Evolutionary conservation across 345 rosid genomes (phyloP), one percentile per base, ranked within the genome.

Genomic region (Populus nigra): DNA sequence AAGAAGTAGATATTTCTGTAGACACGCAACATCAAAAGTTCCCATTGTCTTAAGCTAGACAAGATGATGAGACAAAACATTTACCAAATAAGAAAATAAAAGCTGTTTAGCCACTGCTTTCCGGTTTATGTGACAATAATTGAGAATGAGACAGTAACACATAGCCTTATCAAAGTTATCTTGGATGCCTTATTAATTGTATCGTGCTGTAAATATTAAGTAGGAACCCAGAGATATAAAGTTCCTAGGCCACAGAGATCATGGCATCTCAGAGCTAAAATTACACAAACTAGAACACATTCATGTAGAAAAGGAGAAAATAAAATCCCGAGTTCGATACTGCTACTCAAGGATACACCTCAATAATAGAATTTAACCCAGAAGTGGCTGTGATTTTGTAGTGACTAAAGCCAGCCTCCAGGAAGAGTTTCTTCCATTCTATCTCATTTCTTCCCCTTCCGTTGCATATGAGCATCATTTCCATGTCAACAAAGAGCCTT

Each of bases 401-500:
- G 70, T 69, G 41, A 47, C 36, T 57, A 8, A 81, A 76, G 31
- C 83, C 83, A 72, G 80, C 76, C 49, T 76, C 76, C 77, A 55
- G 53, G 71, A 81, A 76, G 13, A 81, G 68, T 20, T 23, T 65
- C 63, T 12, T 33, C 83, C 83, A 80, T 72, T 76, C 76, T 31
- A 65, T 27, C 70, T 80, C 63, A 4, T 18, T 67, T 72, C 83
- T 76, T 47, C 65, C 80, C 59, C 69, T 71, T 76, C 76, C 76
- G 10, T 18, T 12, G 61, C 62, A 22, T 25, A 72, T 1, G 18
- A 80, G 67, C 79, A 80, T 67, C 79, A 76, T 72, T 76, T 65
- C 69, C 79, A 80, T 67, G 77, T 80, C 83, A 9, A 45, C 20
- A 36, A 72, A 76, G 36, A 80, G 72, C 73, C 53, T 76, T 53